A percentile compares a stretch with the other conserved stretches of the same genome.
These are phyloP conservation scores for Pharnaceum exiguum DNA, from an alignment of 148 eudicot genomes.

Conservation along the genomic window DNA sequence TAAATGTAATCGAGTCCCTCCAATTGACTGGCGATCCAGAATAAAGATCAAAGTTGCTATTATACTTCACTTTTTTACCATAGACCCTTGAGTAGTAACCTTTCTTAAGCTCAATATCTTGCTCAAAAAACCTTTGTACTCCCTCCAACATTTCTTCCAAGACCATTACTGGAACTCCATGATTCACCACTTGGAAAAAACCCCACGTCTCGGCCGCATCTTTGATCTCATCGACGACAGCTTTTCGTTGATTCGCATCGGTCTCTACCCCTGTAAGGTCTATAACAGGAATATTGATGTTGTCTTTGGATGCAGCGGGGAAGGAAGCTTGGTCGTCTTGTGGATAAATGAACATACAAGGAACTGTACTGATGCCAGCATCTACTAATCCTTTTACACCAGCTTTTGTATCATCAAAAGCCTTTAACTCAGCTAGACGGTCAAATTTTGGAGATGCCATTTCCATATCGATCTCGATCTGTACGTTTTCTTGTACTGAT, in stretches of 20 bases:
- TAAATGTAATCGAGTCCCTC: slow-evolving; percentile 27
- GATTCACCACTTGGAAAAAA: slow-evolving; percentile 53
- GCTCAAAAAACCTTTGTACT: slow-evolving; percentile 34
- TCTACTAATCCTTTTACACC: slow-evolving; percentile 64
- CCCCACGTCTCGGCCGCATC: slow-evolving; percentile 35
- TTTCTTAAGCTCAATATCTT: slow-evolving; percentile 34
- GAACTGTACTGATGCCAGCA: slow-evolving; percentile 33
- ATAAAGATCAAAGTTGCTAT: slow-evolving; percentile 35
- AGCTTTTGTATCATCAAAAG: slow-evolving; percentile 54
- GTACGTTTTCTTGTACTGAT: no score
- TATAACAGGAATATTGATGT: slow-evolving; percentile 27
- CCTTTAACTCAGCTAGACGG: slow-evolving; percentile 29
- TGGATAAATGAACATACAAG: slow-evolving; percentile 27
- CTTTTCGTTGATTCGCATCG: not conserved
- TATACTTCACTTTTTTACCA: slow-evolving; percentile 21
- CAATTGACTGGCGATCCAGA: slow-evolving; percentile 21
- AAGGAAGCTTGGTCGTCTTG: not conserved
- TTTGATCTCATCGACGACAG: slow-evolving; percentile 15
- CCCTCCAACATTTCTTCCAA: slow-evolving; percentile 36
- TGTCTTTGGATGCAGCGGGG: not conserved
- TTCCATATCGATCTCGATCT: no score
- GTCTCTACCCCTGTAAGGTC: slow-evolving; percentile 17
- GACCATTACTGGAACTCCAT: slow-evolving; percentile 30
- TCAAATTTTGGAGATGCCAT: no score
- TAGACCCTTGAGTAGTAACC: slow-evolving; percentile 30